Percentiles rank a stretch among this genome's conserved stretches.
phyloP scores from a whole-genome alignment of 2,329 filamentous ascomycete genomes.

The Talaromyces sp. region DNA sequence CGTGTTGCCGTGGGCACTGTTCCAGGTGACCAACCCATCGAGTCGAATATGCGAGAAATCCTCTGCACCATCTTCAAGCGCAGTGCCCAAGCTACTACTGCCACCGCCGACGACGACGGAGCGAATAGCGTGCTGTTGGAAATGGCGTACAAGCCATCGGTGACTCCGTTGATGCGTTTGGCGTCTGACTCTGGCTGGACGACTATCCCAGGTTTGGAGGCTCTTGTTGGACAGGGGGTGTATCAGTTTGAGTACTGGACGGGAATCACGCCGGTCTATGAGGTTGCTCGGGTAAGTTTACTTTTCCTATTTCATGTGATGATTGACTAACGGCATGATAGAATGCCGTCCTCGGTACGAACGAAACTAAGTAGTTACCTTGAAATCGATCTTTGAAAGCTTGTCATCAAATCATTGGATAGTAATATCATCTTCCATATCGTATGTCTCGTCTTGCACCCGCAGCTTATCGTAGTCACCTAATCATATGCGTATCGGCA shows the following conservation, averaged over 20 bases:
- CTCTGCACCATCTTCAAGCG: constrained; percentile 52
- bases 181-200: constrained; percentile 73
- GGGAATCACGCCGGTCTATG: constrained; percentile 68
- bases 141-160: constrained; percentile 90
- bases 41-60: constrained; percentile 61
- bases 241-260: constrained; percentile 88
- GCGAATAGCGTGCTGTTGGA: constrained; percentile 68
- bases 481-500: no score
- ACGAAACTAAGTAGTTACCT: background rate
- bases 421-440: background rate
- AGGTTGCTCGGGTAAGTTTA: constrained; percentile 58
- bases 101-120: constrained; percentile 31
- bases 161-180: constrained; percentile 79
- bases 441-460: background rate
- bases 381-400: background rate
- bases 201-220: constrained; percentile 81
- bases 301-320: background rate
- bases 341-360: constrained; percentile 26
- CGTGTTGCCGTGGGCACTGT: constrained; percentile 82
- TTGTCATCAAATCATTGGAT: background rate
- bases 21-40: constrained; percentile 80
- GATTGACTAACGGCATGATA: constrained; percentile 13
- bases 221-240: constrained; percentile 75
- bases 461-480: no score
- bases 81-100: constrained; percentile 30